These are phyloP conservation scores for Setomelanomma holmii DNA, from an alignment of 2,329 filamentous ascomycete genomes.

Conservation along the genomic window DNA sequence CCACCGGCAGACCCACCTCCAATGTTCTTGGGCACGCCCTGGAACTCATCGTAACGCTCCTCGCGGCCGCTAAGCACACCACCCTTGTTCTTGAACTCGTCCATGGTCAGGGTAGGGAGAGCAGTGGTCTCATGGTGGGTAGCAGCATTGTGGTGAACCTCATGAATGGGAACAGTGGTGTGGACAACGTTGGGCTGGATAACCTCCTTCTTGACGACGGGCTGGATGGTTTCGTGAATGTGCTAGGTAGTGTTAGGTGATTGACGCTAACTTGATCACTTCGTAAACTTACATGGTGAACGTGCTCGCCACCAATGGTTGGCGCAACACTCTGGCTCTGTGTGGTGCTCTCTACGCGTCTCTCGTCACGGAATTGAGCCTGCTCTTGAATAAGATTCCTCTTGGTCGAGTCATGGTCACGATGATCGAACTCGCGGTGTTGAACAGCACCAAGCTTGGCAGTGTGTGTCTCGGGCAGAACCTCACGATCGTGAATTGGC, in stretches of 20 bases:
- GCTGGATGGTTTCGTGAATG: constrained; percentile 73
- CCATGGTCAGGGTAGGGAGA: constrained; percentile 69
- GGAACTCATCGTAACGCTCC: constrained; percentile 65
- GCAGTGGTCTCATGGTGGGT: constrained; percentile 71
- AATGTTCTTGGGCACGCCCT: constrained; percentile 65
- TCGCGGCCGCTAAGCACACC: constrained; percentile 62
- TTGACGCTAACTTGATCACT: too few species aligned
- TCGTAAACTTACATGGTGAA: constrained; percentile 63
- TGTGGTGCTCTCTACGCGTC: constrained; percentile 55
- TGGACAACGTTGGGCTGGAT: constrained; percentile 73
- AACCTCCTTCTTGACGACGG: constrained; percentile 73
- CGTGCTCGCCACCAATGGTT: constrained; percentile 65
- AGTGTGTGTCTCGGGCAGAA: constrained; percentile 67
- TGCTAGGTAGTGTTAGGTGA: constrained; percentile 43
- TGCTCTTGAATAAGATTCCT: constrained; percentile 55
- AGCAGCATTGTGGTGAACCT: constrained; percentile 71
- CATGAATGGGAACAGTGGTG: constrained; percentile 75
- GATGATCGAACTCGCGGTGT: constrained; percentile 68
- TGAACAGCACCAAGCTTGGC: constrained; percentile 66
- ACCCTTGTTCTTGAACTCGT: constrained; percentile 67
- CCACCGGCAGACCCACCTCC: constrained; percentile 36
- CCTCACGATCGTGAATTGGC: constrained; percentile 64
- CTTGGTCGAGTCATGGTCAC: constrained; percentile 54
- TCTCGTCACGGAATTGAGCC: constrained; percentile 61
- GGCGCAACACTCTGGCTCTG: constrained; percentile 59